Conservation (phyloP, 352 stramenopile species). For the Phytophthora meadii region DNA sequence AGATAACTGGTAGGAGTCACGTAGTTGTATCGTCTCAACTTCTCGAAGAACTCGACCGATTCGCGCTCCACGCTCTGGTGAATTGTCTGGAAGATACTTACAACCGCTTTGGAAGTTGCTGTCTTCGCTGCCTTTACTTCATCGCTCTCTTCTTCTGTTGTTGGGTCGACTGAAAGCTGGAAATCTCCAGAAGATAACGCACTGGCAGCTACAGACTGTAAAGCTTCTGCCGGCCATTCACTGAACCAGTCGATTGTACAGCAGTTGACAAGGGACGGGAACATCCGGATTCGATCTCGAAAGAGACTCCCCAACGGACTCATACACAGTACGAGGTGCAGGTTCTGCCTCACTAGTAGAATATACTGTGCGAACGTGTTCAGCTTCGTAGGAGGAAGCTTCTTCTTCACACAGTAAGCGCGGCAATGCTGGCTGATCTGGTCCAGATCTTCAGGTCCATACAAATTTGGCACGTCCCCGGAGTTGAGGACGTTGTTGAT, state of each 20-base stretch:
- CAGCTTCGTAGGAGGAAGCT: conserved; percentile 91
- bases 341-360: conserved; percentile 91
- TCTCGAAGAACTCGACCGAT: conserved; percentile 86
- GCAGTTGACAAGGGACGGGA: conserved; percentile 90
- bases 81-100: conserved; percentile 86
- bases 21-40: conserved; percentile 93
- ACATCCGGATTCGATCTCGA: conserved; percentile 92
- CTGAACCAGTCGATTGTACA: conserved; percentile 92
- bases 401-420: conserved; percentile 92
- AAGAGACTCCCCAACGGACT: conserved; percentile 91
- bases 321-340: conserved; percentile 95
- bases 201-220: conserved; percentile 77
- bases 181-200: conserved; percentile 65
- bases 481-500: conserved; percentile 97
- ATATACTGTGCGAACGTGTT: conserved; percentile 96
- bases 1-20: conserved; percentile 95
- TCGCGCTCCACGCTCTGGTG: conserved; percentile 91
- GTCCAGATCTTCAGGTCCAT: conserved; percentile 92
- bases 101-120: conserved; percentile 43
- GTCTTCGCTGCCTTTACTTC: conserved; percentile 26
- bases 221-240: conserved; percentile 84
- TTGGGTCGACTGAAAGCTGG: conserved; percentile 45
- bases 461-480: conserved; percentile 95
- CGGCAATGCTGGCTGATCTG: conserved; percentile 92
- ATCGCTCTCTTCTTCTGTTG: conserved; percentile 19